Evolutionary conservation across 1,284 basidiomycete genomes (phyloP), one percentile per base, ranked within the genome.

Genomic region (Ceratobasidium sp.): DNA sequence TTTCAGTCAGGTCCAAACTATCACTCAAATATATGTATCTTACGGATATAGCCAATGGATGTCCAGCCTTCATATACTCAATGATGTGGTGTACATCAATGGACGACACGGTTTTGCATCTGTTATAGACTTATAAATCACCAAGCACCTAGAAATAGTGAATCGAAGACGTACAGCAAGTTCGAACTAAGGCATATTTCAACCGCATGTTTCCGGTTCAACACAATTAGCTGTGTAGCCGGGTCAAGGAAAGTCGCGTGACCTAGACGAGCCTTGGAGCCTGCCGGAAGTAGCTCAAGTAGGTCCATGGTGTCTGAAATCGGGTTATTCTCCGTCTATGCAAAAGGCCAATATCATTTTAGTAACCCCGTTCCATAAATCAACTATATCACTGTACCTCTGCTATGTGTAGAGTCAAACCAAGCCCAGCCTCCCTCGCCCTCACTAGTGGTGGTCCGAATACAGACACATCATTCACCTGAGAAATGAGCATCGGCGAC

Each of bases 161-260:
- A 23, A 28, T 42, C 69, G 5, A 51, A 20, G 20, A 86, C 91
- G 79, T 81, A 93, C 90, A 95, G 82, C 13, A 96, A 83, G 84
- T 96, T 96, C 5, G 95, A 96, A 20, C 89, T 92, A 56, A 96
- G 87, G 83, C 95, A 96, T 70, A 96, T 91, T 84, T 96, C 95
- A 44, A 95, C 89, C 80, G 90, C 91, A 61, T 90, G 91, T 67
- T 90, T 90, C 53, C 89, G 86, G 49, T 87, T 83, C 68, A 90
- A 85, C 13, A 95, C 93, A 51, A 90, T 82, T 13, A 87, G 84
- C 83, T 89, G 88, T 3, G 91, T 89, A 44, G 88, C 87, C 1
- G 90, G 89, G 77, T 93, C 87, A 28, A 95, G 88, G 84, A 94
- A 95, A 0, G 94, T 96, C 0, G 93, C 95, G 81, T 96, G 95